phyloP scores from a whole-genome alignment of 78 protist genomes.

The Monocercomonoides exilis region DNA sequence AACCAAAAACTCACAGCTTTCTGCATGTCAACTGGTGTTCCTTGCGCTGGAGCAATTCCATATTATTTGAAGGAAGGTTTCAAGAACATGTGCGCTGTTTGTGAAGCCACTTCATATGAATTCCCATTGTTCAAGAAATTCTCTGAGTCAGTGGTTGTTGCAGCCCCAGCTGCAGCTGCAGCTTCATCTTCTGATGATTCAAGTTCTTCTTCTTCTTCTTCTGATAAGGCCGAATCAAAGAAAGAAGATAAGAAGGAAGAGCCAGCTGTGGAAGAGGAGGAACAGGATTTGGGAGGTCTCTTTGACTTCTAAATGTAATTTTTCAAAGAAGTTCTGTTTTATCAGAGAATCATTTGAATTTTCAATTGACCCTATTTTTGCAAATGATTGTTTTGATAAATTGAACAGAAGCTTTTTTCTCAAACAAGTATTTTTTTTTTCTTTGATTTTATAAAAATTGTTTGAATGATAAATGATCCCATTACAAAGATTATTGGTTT shows the following conservation, averaged over 20 bases:
- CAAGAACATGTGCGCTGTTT: conserved; percentile 81
- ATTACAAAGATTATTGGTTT: too few relatives aligned
- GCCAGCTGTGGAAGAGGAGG: background rate
- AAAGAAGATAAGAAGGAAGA: conserved; percentile 42
- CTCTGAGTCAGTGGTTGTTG: conserved; percentile 48
- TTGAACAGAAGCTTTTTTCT: too few relatives aligned
- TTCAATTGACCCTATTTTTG: too few relatives aligned
- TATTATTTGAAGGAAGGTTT: conserved; percentile 78
- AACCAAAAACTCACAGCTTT: conserved; percentile 74
- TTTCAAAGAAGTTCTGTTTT: background rate
- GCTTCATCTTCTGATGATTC: too few relatives aligned
- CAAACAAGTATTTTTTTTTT: too few relatives aligned
- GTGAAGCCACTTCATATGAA: conserved; percentile 72
- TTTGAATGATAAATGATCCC: too few relatives aligned
- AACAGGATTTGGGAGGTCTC: conserved; percentile 51
- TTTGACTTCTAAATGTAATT: conserved; percentile 28
- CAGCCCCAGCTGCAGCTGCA: conserved; percentile 55
- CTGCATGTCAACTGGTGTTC: conserved; percentile 73
- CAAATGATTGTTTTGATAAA: too few relatives aligned
- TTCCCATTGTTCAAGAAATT: conserved; percentile 65
- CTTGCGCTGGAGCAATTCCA: conserved; percentile 85
- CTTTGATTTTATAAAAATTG: too few relatives aligned
- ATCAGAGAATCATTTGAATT: background rate
- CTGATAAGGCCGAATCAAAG: conserved; percentile 20
- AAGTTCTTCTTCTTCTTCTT: conserved; percentile 31